A percentile compares a stretch with the other conserved stretches of the same genome.
These are phyloP conservation scores for Cytospora piceicola DNA, from an alignment of 2,329 filamentous ascomycete species.

Conservation along the genomic window DNA sequence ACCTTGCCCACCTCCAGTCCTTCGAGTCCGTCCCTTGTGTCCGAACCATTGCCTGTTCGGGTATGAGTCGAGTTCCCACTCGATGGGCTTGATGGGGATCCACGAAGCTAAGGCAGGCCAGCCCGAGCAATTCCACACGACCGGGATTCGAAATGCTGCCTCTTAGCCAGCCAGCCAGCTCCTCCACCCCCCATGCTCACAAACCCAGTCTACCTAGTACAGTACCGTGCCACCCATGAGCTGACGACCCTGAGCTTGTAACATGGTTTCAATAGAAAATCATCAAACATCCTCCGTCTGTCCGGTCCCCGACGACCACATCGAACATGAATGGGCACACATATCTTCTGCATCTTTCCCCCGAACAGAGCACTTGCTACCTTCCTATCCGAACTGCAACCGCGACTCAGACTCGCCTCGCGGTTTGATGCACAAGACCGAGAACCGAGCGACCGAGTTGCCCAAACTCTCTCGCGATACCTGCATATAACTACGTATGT, in stretches of 20 bases:
- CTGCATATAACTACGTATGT: not conserved
- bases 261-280: not conserved
- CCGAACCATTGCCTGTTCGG: slow-evolving; percentile 24
- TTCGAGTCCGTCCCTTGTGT: slow-evolving; percentile 24
- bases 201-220: too few relatives aligned
- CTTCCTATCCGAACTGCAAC: slow-evolving; percentile 16
- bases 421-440: slow-evolving; percentile 16
- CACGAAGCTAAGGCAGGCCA: slow-evolving; percentile 21
- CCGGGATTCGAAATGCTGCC: slow-evolving; percentile 21
- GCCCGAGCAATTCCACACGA: slow-evolving; percentile 21
- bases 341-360: not conserved
- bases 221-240: slow-evolving; percentile 19
- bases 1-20: too few relatives aligned
- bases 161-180: not conserved
- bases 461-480: slow-evolving; percentile 15
- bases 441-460: slow-evolving; percentile 17
- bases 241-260: slow-evolving; percentile 7
- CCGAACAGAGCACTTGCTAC: not conserved
- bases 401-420: not conserved
- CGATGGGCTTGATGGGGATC: slow-evolving; percentile 8
- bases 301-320: slow-evolving; percentile 17
- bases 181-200: not conserved
- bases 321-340: not conserved
- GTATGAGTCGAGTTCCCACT: slow-evolving; percentile 15
- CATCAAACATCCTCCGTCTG: slow-evolving; percentile 26